Evolutionary conservation across 2,329 filamentous ascomycete genomes (phyloP).

Genomic region (Alternaria longipes): DNA sequence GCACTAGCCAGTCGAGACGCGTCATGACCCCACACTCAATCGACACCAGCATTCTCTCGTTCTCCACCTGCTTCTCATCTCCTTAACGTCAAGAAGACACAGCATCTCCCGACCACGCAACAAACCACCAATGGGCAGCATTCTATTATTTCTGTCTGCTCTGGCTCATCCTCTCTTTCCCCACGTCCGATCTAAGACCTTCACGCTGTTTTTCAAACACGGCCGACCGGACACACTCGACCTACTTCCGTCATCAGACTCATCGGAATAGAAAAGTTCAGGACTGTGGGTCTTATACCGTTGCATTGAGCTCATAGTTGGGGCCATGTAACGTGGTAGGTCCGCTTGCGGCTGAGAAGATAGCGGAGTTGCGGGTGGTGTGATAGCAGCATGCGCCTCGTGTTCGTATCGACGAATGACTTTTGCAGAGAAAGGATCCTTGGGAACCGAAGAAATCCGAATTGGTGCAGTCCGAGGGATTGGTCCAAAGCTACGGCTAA

Average conservation of each 20-base stretch:
- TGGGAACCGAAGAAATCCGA: background rate
- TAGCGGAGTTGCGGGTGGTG: conserved; percentile 1
- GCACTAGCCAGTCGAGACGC: conserved; percentile 11
- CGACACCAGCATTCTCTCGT: background rate
- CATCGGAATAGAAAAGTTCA: conserved; percentile 7
- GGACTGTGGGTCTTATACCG: conserved; percentile 3
- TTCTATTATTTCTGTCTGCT: too few species aligned
- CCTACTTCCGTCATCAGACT: background rate
- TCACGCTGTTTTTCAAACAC: conserved; percentile 3
- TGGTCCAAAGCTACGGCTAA: background rate
- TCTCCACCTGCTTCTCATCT: background rate
- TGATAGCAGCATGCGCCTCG: background rate
- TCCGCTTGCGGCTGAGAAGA: background rate
- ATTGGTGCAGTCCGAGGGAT: background rate
- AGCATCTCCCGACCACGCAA: background rate
- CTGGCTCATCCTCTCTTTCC: background rate
- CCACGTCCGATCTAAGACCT: conserved; percentile 4
- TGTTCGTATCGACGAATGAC: background rate
- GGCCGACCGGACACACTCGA: background rate
- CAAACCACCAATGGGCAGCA: background rate
- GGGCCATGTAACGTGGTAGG: conserved; percentile 4
- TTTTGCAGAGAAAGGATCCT: background rate
- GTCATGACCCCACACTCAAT: conserved; percentile 15
- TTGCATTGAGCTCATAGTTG: background rate
- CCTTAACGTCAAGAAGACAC: background rate